Base-by-base conservation (phyloP, 441 rosid genomes). In the Codiaeum variegatum region DNA sequence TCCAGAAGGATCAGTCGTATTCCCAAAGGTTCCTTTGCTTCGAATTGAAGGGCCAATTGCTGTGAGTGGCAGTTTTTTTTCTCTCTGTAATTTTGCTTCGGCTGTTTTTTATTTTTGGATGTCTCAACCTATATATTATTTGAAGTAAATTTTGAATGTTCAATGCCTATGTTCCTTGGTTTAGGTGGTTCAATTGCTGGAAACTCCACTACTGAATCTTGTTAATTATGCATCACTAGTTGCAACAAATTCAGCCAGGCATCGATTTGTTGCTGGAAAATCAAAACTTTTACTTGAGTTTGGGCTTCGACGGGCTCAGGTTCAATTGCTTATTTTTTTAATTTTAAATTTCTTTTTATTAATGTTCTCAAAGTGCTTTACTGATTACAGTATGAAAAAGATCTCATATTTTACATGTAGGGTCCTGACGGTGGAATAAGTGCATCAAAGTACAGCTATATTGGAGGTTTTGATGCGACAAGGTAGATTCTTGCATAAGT, bases 391-490 rank as follows among this genome's bases (percentile, higher is more conserved):
- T 74, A 16, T 42, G 12, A 73, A 70, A 80, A 69, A 78, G 40
- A 62, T 23, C 56, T 54, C 18, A 59, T 58, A 58, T 61, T 62
- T 66, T 70, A 74, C 66, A 29, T 71, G 42, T 76, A 96, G 99
- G 99, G 99, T 76, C 99, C 99, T 18, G 99, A 96, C 82, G 99
- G 98, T 13, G 98, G 93, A 34, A 84, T 96, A 75, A 80, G 94
- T 2, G 98, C 99, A 52, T 96, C 99, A n/a, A 93, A 88, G 66
- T 96, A 96, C 75, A 88, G 98, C 78, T 96, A 96, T 77, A 78
- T 96, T 62, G 99, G 99, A 81, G 99, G 99, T 64, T 93, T 96
- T 88, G 99, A 96, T 76, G 96, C 94, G n/a, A 93, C 99, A 66
- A 96, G 99, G 99, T 85, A 85, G 72, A 73, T 71, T 71, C 46